Evolutionary conservation across 108 stramenopile genomes (phyloP), one percentile per base, ranked within the genome.

Genomic region (Nitzschia sp.): DNA sequence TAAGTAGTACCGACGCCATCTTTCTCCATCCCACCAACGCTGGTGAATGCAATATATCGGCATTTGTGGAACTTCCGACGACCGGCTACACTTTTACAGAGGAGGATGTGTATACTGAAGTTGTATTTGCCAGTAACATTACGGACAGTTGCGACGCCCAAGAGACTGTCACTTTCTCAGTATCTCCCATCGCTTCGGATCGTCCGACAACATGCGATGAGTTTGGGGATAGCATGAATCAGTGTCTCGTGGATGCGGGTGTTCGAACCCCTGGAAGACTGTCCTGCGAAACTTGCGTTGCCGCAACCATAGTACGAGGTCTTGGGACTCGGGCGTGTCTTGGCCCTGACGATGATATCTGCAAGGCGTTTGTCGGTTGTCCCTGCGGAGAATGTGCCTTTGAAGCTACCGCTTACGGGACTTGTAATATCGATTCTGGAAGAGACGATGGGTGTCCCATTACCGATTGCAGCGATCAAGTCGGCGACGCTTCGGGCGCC

Each of bases 11-110:
- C 9, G 29, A 54, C 45, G 47, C 57, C 25, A 56, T 69, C 19
- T 46, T 23, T 45, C 45, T 69, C 47, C 69, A 69, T 28, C 57
- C 69, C 41, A 48, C 58, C 21, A 58, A 50, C 25, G 19, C 2
- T 41, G 57, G 69, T 33, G 21, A 22, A 4, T 46, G 45, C n/a
- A 30, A 41, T 13, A 13, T 13, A 9, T 41, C 38, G 38, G 9
- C 9, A 41, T 6, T 13, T 13, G 13, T 41, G 6, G 38, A 41
- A 41, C 38, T 41, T 13, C 9, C 13, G n/a, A n/a, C n/a, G n/a
- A n/a, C n/a, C n/a, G n/a, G n/a, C 38, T 41, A 41, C 38, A 41
- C 38, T 9, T 41, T 41, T 41, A 41, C 38, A 6, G 38, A 41
- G 9, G 38, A 41, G 13, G 38, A 41, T 41, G 13, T 41, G 38